phyloP scores from a whole-genome alignment of 2,329 filamentous ascomycete genomes.

The Ustilaginoidea virens region DNA sequence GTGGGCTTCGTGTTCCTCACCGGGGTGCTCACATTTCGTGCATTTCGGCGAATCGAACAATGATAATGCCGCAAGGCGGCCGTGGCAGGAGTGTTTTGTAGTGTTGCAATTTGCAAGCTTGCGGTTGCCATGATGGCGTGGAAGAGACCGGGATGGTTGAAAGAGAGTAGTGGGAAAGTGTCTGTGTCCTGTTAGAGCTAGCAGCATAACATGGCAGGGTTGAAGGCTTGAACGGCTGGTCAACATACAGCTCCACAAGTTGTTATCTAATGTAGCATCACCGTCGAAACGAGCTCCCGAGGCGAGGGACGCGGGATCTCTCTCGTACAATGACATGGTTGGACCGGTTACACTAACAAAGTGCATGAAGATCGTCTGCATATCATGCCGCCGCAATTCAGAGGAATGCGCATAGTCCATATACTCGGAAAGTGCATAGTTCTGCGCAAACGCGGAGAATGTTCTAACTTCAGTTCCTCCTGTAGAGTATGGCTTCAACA shows the following conservation, averaged over 20 bases:
- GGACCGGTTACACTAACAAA: conserved; percentile 83
- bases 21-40: conserved; percentile 56
- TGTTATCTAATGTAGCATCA: conserved; percentile 47
- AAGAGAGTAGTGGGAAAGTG: conserved; percentile 67
- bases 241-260: conserved; percentile 47
- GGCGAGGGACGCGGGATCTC: conserved; percentile 59
- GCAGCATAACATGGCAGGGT: too few species aligned
- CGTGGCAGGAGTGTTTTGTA: conserved; percentile 58
- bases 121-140: conserved; percentile 82
- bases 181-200: conserved; percentile 26
- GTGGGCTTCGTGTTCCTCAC: conserved; percentile 57
- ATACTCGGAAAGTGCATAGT: conserved; percentile 46
- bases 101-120: conserved; percentile 73
- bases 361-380: conserved; percentile 74
- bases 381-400: conserved; percentile 66
- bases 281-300: conserved; percentile 39
- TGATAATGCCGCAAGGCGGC: conserved; percentile 88
- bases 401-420: conserved; percentile 48
- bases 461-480: conserved; percentile 29
- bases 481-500: conserved; percentile 13
- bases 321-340: conserved; percentile 74
- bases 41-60: conserved; percentile 63
- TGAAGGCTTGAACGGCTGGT: too few species aligned
- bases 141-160: conserved; percentile 73
- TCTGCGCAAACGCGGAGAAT: conserved; percentile 32